phyloP scores from a whole-genome alignment of 2,329 filamentous ascomycete species.

The Seiridium cupressi region DNA sequence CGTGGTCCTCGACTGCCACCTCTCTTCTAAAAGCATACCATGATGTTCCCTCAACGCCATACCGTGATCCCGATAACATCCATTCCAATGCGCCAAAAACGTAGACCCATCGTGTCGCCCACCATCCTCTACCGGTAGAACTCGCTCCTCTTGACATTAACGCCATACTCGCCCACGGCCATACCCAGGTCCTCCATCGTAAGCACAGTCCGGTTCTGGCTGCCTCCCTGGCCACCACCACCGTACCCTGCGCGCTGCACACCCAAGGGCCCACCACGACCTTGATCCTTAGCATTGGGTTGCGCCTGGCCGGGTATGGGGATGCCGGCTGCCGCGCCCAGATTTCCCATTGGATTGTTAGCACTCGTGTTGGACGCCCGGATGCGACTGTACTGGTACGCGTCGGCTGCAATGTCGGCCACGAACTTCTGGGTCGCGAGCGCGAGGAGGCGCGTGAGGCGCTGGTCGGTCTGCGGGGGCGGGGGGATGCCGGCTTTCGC shows the following conservation, averaged over 20 bases:
- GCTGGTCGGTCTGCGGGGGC: slow-evolving; percentile 84
- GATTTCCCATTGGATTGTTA: slow-evolving; percentile 87
- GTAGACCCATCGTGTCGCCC: neutral
- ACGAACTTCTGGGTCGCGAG: slow-evolving; percentile 99
- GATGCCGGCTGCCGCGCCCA: slow-evolving; percentile 73
- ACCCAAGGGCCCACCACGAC: slow-evolving; percentile 60
- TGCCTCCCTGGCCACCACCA: slow-evolving; percentile 84
- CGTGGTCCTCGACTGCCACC: neutral
- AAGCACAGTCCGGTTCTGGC: slow-evolving; percentile 87
- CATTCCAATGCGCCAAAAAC: neutral
- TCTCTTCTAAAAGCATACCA: neutral
- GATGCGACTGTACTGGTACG: slow-evolving; percentile 96
- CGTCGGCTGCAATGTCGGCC: slow-evolving; percentile 93
- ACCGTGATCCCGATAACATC: neutral
- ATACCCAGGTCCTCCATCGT: slow-evolving; percentile 99
- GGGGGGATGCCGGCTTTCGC: slow-evolving; percentile 92
- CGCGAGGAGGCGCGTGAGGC: slow-evolving; percentile 87
- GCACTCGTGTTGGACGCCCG: slow-evolving; percentile 84
- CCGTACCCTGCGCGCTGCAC: slow-evolving; percentile 79
- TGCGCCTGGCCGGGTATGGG: slow-evolving; percentile 60
- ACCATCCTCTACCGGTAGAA: slow-evolving; percentile 71
- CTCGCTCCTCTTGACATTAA: slow-evolving; percentile 95
- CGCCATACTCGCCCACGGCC: slow-evolving; percentile 96
- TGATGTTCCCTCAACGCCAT: neutral
- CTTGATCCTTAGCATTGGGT: slow-evolving; percentile 55